Base-by-base conservation (phyloP, 129 eudicot genomes). In the Helichrysum umbraculigerum region DNA sequence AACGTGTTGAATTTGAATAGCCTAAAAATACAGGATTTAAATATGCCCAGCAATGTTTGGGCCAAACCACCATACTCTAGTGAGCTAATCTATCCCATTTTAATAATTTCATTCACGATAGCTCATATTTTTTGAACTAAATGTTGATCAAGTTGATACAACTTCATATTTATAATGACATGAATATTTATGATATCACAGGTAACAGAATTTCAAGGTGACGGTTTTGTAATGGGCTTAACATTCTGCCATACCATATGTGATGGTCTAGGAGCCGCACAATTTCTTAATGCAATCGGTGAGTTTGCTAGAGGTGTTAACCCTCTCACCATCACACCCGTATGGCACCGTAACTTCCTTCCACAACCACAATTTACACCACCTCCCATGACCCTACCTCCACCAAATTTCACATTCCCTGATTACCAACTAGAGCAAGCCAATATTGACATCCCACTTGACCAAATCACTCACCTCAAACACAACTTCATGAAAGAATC, bases 241-340 rank as follows among this genome's bases (percentile, higher is more conserved):
- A 65, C 79, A 72, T 82, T 84, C 65, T 84, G 89, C 73, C 95
- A 89, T 21, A 74, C 83, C 21, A 83, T 89, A 29, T 89, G 95
- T 19, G 95, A 89, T 66, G 95, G 95, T 3, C 72, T 86, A 7
- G 95, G 95, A 21, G 87, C 95, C 9, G 95, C 91, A 0, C 95
- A 82, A 39, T 89, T 89, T 77, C 74, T 86, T 61, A 78, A 85
- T 12, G 92, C 92, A 21, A 76, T 88, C 0, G 87, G 83, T 0
- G 92, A 88, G 76, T 66, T 86, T 6, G 91, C 95, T 42, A 68
- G 83, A 68, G 84, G 83, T 1, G 42, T 37, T 17, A 39, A 80
- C 41, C 75, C 78, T 3, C 85, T 82, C 41, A 82, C 76, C 42
- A 11, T 75, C n/a, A 19, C 66, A n/a, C 89, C 95, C 4, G 60